These are phyloP conservation scores for Apophysomyces variabilis DNA, from an alignment of 371 early-diverging fungal genomes.

Conservation along the genomic window DNA sequence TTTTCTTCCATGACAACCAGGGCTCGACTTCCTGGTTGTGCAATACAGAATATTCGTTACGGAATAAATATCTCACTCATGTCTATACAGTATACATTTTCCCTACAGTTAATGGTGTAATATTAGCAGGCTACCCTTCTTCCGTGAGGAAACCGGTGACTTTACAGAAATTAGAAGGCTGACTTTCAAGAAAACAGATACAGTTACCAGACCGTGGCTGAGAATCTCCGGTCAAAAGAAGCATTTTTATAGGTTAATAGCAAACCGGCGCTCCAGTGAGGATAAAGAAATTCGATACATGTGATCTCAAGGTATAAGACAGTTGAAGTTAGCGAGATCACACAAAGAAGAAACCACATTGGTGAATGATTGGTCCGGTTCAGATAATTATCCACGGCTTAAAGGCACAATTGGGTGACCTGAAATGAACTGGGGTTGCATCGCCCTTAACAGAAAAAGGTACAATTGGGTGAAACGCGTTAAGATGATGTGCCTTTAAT, in stretches of 20 bases:
- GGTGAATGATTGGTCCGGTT: no score
- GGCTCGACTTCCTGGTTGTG: neutral
- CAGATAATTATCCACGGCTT: no score
- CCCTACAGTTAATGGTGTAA: neutral
- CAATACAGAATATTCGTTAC: neutral
- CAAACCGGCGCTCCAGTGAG: neutral
- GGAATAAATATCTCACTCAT: neutral
- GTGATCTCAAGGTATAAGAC: constrained; percentile 3
- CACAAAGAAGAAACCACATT: no score
- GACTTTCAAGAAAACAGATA: neutral
- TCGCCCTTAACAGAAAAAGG: no score
- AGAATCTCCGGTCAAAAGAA: neutral
- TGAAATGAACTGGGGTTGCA: no score
- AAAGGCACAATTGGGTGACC: no score
- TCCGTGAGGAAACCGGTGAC: neutral
- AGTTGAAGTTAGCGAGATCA: neutral
- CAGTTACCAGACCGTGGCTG: constrained; percentile 10
- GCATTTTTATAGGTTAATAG: neutral
- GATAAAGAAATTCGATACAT: neutral
- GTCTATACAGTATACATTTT: neutral
- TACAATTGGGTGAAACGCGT: no score
- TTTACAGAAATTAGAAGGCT: neutral
- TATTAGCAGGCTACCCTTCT: neutral
- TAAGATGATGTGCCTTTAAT: no score
- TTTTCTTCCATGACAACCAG: neutral